Evolutionary conservation across 352 stramenopile genomes (phyloP).

Genomic region (Pythium rishiriense): DNA sequence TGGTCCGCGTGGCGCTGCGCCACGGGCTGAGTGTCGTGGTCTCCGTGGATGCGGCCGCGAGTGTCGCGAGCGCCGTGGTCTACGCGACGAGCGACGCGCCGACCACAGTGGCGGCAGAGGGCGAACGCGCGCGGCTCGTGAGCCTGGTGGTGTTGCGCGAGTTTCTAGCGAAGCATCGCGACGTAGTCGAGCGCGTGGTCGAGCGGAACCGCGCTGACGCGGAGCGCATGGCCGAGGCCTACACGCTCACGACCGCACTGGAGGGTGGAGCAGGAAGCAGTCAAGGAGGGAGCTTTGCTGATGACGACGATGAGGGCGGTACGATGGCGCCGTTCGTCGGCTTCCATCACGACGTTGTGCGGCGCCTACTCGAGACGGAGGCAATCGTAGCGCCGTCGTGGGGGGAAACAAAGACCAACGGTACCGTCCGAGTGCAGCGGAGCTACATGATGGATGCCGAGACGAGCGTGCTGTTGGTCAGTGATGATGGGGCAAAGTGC

Average conservation of each 20-base stretch:
- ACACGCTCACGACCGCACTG: constrained; percentile 52
- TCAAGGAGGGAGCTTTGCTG: not conserved
- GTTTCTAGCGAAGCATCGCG: constrained; percentile 34
- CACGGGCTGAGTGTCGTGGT: constrained; percentile 42
- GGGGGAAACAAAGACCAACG: not conserved
- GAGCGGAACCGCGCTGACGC: constrained; percentile 31
- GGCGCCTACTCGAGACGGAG: constrained; percentile 29
- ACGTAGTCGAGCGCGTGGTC: constrained; percentile 34
- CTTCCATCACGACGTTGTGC: constrained; percentile 45
- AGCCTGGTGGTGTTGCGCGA: constrained; percentile 47
- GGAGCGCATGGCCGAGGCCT: constrained; percentile 44
- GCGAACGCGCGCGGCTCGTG: constrained; percentile 32
- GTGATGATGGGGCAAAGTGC: not conserved
- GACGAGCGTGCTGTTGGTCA: not conserved
- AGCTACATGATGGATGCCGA: constrained; percentile 12
- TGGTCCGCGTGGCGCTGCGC: constrained; percentile 37
- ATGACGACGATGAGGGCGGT: constrained; percentile 4
- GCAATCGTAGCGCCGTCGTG: not conserved
- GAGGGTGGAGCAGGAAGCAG: not conserved
- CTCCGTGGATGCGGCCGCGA: constrained; percentile 35
- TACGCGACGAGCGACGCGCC: not conserved
- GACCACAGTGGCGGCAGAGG: not conserved
- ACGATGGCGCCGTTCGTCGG: constrained; percentile 43
- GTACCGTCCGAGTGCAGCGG: not conserved
- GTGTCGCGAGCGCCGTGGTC: constrained; percentile 49